Evolutionary conservation across 2,329 filamentous ascomycete species (phyloP).

Genomic region (Nigrospora osmanthi): DNA sequence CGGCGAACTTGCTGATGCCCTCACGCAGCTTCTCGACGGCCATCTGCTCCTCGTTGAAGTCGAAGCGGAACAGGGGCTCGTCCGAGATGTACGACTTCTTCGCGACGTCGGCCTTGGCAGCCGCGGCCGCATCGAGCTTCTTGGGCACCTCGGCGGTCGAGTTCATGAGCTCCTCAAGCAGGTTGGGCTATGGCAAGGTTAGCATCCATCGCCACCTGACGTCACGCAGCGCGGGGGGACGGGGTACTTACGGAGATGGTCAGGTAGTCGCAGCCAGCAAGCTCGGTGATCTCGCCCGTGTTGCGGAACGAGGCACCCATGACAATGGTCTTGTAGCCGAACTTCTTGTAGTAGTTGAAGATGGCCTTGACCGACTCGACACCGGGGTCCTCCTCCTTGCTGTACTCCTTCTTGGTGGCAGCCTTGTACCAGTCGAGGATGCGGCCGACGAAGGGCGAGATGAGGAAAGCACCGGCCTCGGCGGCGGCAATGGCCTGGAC

Average conservation of each 20-base stretch:
- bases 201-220: constrained; percentile 2
- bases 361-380: constrained; percentile 89
- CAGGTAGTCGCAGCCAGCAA: constrained; percentile 96
- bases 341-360: constrained; percentile 99
- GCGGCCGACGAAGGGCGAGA: constrained; percentile 97
- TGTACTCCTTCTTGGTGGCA: constrained; percentile 86
- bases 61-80: constrained; percentile 90
- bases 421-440: constrained; percentile 99
- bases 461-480: constrained; percentile 92
- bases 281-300: constrained; percentile 92
- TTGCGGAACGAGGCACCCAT: constrained; percentile 99
- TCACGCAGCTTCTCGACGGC: constrained; percentile 98
- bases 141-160: constrained; percentile 73
- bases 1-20: constrained; percentile 98
- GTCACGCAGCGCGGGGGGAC: neutral
- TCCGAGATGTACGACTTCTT: constrained; percentile 88
- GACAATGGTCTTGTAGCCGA: constrained; percentile 97
- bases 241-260: constrained; percentile 75
- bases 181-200: constrained; percentile 57
- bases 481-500: constrained; percentile 92
- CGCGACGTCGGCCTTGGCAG: constrained; percentile 63
- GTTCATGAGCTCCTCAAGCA: constrained; percentile 91
- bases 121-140: constrained; percentile 75
- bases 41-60: constrained; percentile 99
- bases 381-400: constrained; percentile 85